Evolutionary conservation across 75 land plant species (phyloP), one percentile per base, ranked within the genome.

Genomic region (Azolla pinnata): DNA sequence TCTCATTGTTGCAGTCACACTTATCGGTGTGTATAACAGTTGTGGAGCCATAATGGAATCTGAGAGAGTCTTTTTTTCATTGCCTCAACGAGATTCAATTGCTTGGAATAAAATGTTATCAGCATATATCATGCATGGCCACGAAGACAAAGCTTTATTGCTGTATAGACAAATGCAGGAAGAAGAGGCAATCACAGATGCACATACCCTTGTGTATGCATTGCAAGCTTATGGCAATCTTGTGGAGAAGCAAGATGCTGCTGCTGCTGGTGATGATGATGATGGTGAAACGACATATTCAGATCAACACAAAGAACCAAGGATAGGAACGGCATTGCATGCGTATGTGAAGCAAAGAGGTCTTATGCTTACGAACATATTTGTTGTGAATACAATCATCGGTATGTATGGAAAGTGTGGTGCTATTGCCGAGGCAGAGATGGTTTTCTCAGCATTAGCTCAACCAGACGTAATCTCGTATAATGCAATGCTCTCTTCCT

Each of bases 71-170:
- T 52, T 52, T 24, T 24, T 3, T 24, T 24, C 2, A 2, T 19
- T 52, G 23, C 67, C 75, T 8, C 5, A 19, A 19, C 33, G 34
- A 30, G 31, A 31, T 50, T 2, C 25, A 16, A 16, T 18, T 2
- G 29, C 65, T 26, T 63, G 65, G 65, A 63, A 63, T 29, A 19
- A 27, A 27, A 63, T 63, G 34, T 26, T 63, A 2, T 18, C 33
- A n/a, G 57, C 29, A 29, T 49, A 63, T 30, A 18, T 23, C 28
- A 46, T 30, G 34, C 18, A 48, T 14, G 56, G 56, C 54, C 10
- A 31, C 8, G 4, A 7, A 1, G 29, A 63, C 1, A 49, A 49
- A 33, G 65, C 65, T 30, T 33, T 63, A 56, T 8, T 1, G 3
- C 8, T 63, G 4, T 63, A 26, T 49, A 9, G n/a, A 14, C 17